Base-by-base conservation (phyloP, 139 green algal species). In the Chlamydomonas sp. region DNA sequence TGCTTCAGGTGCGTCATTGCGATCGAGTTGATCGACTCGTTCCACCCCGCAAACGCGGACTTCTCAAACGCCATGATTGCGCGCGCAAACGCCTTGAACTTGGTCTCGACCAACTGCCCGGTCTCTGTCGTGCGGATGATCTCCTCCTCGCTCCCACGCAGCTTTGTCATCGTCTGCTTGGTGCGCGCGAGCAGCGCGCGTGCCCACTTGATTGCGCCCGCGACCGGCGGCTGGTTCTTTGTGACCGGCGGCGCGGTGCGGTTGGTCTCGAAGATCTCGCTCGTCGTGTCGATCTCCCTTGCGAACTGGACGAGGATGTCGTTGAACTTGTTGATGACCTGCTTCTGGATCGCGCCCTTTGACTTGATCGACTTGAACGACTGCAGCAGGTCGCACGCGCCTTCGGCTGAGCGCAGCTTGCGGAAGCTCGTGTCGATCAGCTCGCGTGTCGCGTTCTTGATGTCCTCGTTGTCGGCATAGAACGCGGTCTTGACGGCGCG, bases 391-490 rank as follows among this genome's bases (percentile, higher is more conserved):
- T 97, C 88, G 59, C 90, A 91, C 0, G 92, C 92, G 16, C 84
- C 88, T 72, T 96, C 90, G 16, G 89, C 87, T 57, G 73, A 89
- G 31, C 88, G 76, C 77, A 96, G 81, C 78, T 93, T 91, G 65
- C 90, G 88, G 85, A 97, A 97, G 70, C 73, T 91, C n/a, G 83
- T 90, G 81, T 97, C 90, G 62, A 97, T 95, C n/a, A 97, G 86
- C 66, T 89, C 81, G 1, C 87, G 77, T 13, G 77, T 83, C 3
- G 72, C 77, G 2, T 48, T 65, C 67, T 83, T 79, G 65, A 83
- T 83, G 72, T 83, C 77, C 69, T 94, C 88, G 58, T 93, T 92
- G 67, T 90, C 88, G 0, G 58, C 48, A 8, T 85, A 78, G 73
- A 97, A 97, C 31, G 80, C 64, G 3, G 72, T 66, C 48, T 84